Evolutionary conservation across 805 yeast species (phyloP), one percentile per base, ranked within the genome.

Genomic region (Priceomyces medius): DNA sequence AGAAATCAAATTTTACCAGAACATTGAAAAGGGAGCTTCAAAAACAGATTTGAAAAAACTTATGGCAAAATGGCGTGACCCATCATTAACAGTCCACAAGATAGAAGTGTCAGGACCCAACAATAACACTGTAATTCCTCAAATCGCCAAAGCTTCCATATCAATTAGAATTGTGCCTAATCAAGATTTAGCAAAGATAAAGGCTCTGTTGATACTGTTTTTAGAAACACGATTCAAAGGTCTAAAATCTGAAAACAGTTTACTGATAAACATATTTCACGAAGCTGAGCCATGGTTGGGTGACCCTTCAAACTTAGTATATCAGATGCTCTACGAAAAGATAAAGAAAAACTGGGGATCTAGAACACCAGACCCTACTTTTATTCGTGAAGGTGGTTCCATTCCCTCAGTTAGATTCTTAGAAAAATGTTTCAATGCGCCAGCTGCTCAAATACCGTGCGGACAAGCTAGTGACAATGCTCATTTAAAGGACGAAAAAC

Each of bases 261-360:
- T 91, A 27, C 59, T 64, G 9, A 65, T 90, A 16, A 69, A 74
- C 18, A 74, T 90, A 31, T 74, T 82, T 44, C 89, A 88, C 55
- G 91, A 85, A 55, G 96, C 96, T 0, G 97, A 90, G 53, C 95
- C 97, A 2, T 91, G 99, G 99, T 66, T 91, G 7, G 98, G 97
- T 3, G 89, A 93, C 51, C 85, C 90, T 10, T 63, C 71, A 10
- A 89, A 87, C 55, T 73, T 73, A 32, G 88, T 90, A 2, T 93
- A 86, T 59, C 73, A 78, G 51, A 73, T 85, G 7, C 66, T 93
- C 26, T 71, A 74, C 41, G 66, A 77, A 18, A 88, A 85, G 38
- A 69, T 91, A 23, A 64, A 68, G 31, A 60, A 68, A 3, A 86
- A 81, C 41, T 91, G 99, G 99, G 80, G 77, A 0, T 65, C 71